Conservation (phyloP, 805 yeast species). For the Pachysolen tannophilus region DNA sequence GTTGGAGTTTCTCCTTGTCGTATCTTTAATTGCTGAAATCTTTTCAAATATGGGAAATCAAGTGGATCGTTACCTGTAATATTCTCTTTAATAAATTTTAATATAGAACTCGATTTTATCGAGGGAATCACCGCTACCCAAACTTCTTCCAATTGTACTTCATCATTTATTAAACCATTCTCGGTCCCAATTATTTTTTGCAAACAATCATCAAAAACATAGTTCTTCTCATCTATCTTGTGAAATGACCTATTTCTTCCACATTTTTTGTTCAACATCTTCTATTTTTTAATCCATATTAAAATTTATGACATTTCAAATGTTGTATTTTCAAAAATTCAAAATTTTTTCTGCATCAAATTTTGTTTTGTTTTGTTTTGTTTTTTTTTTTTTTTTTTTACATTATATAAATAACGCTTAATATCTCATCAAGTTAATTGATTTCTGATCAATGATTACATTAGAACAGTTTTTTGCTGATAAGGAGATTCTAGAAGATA, state of each 20-base stretch:
- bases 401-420: too few relatives aligned
- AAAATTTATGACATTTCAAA: too few relatives aligned
- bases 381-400: conserved; percentile 3
- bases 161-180: conserved; percentile 16
- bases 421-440: too few relatives aligned
- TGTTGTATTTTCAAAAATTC: too few relatives aligned
- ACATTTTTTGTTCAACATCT: too few relatives aligned
- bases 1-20: neutral
- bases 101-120: conserved; percentile 19
- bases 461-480: conserved; percentile 1
- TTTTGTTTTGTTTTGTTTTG: neutral
- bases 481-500: neutral
- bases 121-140: conserved; percentile 40
- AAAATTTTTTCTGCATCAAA: conserved; percentile 1
- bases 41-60: conserved; percentile 38
- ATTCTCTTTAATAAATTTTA: conserved; percentile 16
- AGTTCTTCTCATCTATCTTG: too few relatives aligned
- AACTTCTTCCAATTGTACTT: conserved; percentile 24
- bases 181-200: conserved; percentile 26
- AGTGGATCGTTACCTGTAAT: conserved; percentile 18
- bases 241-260: too few relatives aligned
- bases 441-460: too few relatives aligned
- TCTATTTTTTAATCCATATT: too few relatives aligned
- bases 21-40: conserved; percentile 34
- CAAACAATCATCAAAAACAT: conserved; percentile 29